Conservation (phyloP, 805 yeast species). For the Priceomyces castillae region DNA sequence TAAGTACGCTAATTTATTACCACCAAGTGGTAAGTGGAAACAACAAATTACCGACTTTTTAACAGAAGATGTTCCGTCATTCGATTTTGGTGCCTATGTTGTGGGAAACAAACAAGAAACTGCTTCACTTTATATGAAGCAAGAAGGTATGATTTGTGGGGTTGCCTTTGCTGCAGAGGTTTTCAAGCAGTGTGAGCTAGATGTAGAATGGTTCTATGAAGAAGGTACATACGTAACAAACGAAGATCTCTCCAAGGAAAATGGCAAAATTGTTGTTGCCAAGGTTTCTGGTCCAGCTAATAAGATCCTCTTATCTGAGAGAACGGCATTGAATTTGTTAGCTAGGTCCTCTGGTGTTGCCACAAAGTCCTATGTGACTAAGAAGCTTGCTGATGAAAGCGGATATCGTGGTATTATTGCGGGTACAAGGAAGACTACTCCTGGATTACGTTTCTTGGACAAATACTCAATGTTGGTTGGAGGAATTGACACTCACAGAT, state of each 20-base stretch:
- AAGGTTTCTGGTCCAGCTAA: slow-evolving; percentile 77
- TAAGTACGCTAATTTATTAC: slow-evolving; percentile 55
- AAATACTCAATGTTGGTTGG: slow-evolving; percentile 95
- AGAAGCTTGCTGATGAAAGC: slow-evolving; percentile 56
- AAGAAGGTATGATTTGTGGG: slow-evolving; percentile 77
- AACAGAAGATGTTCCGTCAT: slow-evolving; percentile 87
- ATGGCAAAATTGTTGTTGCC: slow-evolving; percentile 69
- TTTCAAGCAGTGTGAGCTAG: slow-evolving; percentile 67
- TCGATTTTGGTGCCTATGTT: slow-evolving; percentile 92
- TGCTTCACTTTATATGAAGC: slow-evolving; percentile 81
- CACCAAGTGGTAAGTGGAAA: slow-evolving; percentile 79
- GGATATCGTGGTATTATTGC: slow-evolving; percentile 87
- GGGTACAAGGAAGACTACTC: slow-evolving; percentile 97
- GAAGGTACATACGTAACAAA: slow-evolving; percentile 58
- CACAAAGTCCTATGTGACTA: slow-evolving; percentile 60
- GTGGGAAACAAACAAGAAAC: slow-evolving; percentile 75
- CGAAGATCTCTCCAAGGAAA: slow-evolving; percentile 44
- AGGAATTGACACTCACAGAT: slow-evolving; percentile 89
- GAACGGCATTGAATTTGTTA: slow-evolving; percentile 78
- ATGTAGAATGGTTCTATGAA: slow-evolving; percentile 65
- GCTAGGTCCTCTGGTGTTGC: slow-evolving; percentile 89
- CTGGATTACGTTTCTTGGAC: slow-evolving; percentile 84
- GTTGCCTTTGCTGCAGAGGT: slow-evolving; percentile 89
- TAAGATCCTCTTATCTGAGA: slow-evolving; percentile 75
- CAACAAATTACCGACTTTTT: slow-evolving; percentile 72